Conservation (phyloP, 2,329 filamentous ascomycete genomes). For the Pseudocercospora musae region DNA sequence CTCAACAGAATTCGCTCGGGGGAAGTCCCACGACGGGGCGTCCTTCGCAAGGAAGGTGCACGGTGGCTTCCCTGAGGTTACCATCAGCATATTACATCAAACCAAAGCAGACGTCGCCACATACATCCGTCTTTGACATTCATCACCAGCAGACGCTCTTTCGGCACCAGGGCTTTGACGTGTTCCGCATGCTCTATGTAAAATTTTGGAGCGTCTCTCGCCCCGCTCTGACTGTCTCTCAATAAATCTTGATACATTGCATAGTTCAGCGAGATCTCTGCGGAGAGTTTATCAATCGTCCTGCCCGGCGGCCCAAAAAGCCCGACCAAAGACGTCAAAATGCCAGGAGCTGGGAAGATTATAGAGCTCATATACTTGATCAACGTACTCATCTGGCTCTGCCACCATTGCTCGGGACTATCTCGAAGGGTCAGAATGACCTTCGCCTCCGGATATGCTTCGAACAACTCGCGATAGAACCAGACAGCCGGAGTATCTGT, state of each 20-base stretch:
- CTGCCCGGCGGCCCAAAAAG: slow-evolving; percentile 4
- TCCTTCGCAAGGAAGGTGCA: slow-evolving; percentile 9
- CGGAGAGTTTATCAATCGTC: neutral
- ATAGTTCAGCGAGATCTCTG: neutral
- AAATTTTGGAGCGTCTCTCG: slow-evolving; percentile 5
- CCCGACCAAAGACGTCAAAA: neutral
- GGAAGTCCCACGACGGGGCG: slow-evolving; percentile 6
- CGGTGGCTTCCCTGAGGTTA: slow-evolving; percentile 5
- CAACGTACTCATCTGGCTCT: slow-evolving; percentile 5
- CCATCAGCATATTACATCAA: neutral
- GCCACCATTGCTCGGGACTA: slow-evolving; percentile 9
- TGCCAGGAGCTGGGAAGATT: neutral
- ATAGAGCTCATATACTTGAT: neutral
- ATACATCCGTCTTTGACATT: slow-evolving; percentile 15
- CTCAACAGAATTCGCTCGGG: slow-evolving; percentile 8
- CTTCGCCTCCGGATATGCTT: slow-evolving; percentile 39
- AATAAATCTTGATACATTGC: slow-evolving; percentile 1
- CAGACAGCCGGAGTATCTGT: slow-evolving; percentile 34
- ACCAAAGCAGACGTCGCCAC: neutral
- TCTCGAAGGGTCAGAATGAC: slow-evolving; percentile 36
- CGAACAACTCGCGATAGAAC: slow-evolving; percentile 36
- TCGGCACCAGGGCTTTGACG: slow-evolving; percentile 9
- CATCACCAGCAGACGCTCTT: slow-evolving; percentile 15
- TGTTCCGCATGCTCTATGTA: slow-evolving; percentile 8
- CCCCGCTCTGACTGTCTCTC: slow-evolving; percentile 3